Conservation (phyloP, 2,329 filamentous ascomycete genomes). For the Didymosphaeria variabile region DNA sequence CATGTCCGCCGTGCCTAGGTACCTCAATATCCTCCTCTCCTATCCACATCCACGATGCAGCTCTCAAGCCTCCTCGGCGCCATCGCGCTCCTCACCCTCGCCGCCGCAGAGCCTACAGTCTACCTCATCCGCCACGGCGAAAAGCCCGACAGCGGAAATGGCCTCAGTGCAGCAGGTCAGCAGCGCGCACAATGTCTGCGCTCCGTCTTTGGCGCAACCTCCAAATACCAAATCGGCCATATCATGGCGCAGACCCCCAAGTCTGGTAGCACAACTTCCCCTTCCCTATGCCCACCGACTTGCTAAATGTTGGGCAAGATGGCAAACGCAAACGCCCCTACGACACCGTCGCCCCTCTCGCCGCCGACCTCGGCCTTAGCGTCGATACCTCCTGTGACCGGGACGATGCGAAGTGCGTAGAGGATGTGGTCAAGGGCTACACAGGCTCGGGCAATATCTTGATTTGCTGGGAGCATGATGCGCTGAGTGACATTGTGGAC, state of each 20-base stretch:
- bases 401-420: slow-evolving; percentile 65
- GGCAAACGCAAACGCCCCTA: slow-evolving; percentile 64
- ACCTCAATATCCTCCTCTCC: background rate
- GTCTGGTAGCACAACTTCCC: slow-evolving; percentile 42
- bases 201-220: slow-evolving; percentile 62
- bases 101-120: slow-evolving; percentile 57
- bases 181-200: slow-evolving; percentile 68
- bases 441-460: slow-evolving; percentile 64
- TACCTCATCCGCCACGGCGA: slow-evolving; percentile 73
- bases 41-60: background rate
- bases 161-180: slow-evolving; percentile 61
- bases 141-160: slow-evolving; percentile 63
- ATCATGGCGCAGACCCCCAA: slow-evolving; percentile 67
- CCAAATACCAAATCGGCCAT: slow-evolving; percentile 64
- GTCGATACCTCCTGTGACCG: slow-evolving; percentile 66
- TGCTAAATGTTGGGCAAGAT: slow-evolving; percentile 42
- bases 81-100: slow-evolving; percentile 4
- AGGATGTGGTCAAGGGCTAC: slow-evolving; percentile 59
- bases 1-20: too few species aligned
- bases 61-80: background rate
- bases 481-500: slow-evolving; percentile 61
- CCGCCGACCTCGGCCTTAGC: slow-evolving; percentile 62
- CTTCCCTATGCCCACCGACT: background rate
- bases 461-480: slow-evolving; percentile 69
- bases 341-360: slow-evolving; percentile 66